Evolutionary conservation across 495 filamentous ascomycete genomes (phyloP), one percentile per base, ranked within the genome.

Genomic region (Xylaria acuta): DNA sequence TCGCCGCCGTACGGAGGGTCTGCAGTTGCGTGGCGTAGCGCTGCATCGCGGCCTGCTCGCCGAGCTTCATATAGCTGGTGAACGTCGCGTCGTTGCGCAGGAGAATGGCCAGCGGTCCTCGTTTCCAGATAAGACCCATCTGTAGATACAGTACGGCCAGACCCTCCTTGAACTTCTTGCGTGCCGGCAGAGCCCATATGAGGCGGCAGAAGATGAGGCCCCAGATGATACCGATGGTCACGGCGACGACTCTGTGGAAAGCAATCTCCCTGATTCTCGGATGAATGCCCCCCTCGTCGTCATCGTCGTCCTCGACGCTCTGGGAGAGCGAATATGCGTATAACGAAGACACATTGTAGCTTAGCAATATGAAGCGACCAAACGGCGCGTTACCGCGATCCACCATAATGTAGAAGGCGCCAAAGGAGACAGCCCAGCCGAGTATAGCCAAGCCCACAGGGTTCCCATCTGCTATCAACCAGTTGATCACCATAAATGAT

Each of bases 81-180:
- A 82, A 81, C n/a, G 75, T 69, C 64, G 85, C 80, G 60, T 85
- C 79, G 60, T 80, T 84, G 16, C 83, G 79, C 1, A 93, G 85
- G 38, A 97, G 87, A 18, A 87, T 88, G 1, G 92, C 90, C 20
- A 99, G 84, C 0, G 96, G 96, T n/a, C 96, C 94, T n/a, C 93
- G 89, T 78, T 93, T 94, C 96, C 96, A 99, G 68, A 98, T 92
- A 22, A 98, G 84, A n/a, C 92, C 92, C 92, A 99, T 94, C 45
- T 94, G 91, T 18, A 99, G 86, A 90, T 95, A 97, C 14, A 99
- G 85, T 38, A 97, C 83, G 68, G 91, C 92, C 38, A 97, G 84
- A 16, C 94, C 94, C 69, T 94, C 89, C 78, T 97, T 94, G 76
- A 98, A 88, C 80, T 97, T 95, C 49, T 85, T 82, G 47, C 97